These are phyloP conservation scores for Chaetomium fimeti DNA, from an alignment of 495 filamentous ascomycete species.

Conservation along the genomic window DNA sequence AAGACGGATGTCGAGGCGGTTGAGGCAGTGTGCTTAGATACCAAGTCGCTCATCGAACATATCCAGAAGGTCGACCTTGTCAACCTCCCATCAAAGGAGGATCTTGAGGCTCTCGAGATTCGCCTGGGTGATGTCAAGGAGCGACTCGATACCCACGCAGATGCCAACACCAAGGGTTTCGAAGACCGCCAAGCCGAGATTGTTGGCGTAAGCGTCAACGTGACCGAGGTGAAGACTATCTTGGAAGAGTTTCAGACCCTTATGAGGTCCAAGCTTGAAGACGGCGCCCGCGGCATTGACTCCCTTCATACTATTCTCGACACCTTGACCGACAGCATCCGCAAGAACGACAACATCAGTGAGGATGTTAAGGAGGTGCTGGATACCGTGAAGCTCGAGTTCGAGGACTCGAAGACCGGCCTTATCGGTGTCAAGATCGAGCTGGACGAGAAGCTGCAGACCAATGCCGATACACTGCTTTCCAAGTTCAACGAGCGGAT, in stretches of 20 bases:
- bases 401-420: conserved; percentile 70
- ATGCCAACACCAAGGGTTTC: conserved; percentile 71
- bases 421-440: conserved; percentile 70
- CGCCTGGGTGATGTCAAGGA: conserved; percentile 70
- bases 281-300: conserved; percentile 49
- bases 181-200: conserved; percentile 67
- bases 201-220: conserved; percentile 48
- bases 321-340: conserved; percentile 59
- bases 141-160: conserved; percentile 64
- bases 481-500: conserved; percentile 78
- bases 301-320: conserved; percentile 60
- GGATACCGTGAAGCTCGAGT: conserved; percentile 75
- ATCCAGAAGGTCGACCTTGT: conserved; percentile 65
- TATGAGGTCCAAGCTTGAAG: conserved; percentile 51
- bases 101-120: conserved; percentile 51
- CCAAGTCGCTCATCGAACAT: conserved; percentile 71
- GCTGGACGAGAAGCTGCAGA: conserved; percentile 71
- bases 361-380: conserved; percentile 75
- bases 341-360: conserved; percentile 51
- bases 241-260: conserved; percentile 52
- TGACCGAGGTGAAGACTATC: conserved; percentile 52
- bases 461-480: conserved; percentile 66
- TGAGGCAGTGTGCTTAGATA: conserved; percentile 73
- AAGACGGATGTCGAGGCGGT: conserved; percentile 78
- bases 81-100: conserved; percentile 62